Conservation (phyloP, 2,329 filamentous ascomycete genomes). For the Beauveria caledonica region DNA sequence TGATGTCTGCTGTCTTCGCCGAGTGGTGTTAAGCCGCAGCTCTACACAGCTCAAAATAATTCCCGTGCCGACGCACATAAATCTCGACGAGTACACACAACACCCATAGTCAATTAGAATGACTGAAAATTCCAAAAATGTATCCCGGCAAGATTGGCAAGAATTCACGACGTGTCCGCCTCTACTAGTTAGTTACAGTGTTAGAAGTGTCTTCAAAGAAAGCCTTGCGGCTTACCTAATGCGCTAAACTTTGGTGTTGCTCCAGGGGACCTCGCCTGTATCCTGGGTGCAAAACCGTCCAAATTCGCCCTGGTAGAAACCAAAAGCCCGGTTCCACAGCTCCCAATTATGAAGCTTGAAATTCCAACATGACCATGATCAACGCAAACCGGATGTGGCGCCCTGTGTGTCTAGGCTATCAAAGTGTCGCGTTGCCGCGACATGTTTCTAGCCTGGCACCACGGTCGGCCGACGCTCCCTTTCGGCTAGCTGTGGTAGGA, state of each 20-base stretch:
- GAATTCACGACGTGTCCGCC: no score
- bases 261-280: neutral
- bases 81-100: no score
- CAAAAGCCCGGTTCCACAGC: neutral
- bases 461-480: constrained; percentile 37
- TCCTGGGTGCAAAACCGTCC: neutral
- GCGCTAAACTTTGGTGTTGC: neutral
- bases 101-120: no score
- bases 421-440: neutral
- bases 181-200: no score
- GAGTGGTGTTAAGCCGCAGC: no score
- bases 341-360: constrained; percentile 1
- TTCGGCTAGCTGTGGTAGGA: constrained; percentile 81
- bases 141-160: no score
- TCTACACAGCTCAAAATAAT: no score
- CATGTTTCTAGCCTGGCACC: constrained; percentile 1
- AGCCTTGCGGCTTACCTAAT: neutral
- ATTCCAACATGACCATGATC: neutral
- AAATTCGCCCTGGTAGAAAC: neutral
- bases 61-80: no score
- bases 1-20: no score
- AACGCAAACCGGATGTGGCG: neutral
- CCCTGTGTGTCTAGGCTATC: neutral
- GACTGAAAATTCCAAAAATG: no score
- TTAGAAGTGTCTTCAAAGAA: neutral